Evolutionary conservation across 192 early-diverging fungal species (phyloP).

Genomic region (Linnemannia hyalina): DNA sequence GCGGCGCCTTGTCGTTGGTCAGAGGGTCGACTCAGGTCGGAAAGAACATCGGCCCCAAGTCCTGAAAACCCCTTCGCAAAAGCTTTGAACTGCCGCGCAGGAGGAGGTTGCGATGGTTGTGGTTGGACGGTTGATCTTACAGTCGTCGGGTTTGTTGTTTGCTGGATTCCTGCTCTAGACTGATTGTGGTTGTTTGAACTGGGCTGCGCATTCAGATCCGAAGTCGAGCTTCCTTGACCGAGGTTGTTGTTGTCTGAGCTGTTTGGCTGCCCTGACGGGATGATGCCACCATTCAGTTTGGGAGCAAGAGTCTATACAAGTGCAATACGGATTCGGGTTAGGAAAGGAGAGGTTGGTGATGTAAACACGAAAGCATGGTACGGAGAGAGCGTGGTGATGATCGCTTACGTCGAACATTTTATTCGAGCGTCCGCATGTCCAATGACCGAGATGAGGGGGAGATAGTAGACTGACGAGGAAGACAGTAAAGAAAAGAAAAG

Average conservation of each 20-base stretch:
- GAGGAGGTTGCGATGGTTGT: background rate
- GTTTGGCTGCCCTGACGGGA: constrained; percentile 9
- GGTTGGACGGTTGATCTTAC: background rate
- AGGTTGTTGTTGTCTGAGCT: background rate
- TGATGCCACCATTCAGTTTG: constrained; percentile 36
- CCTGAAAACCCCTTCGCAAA: constrained; percentile 19
- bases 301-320: constrained; percentile 9
- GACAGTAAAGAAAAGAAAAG: background rate
- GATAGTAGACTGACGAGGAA: background rate
- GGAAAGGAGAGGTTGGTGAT: background rate
- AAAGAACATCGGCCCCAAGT: background rate
- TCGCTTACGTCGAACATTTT: constrained; percentile 25
- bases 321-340: background rate
- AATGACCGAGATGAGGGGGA: background rate
- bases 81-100: constrained; percentile 14
- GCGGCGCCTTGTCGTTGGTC: background rate
- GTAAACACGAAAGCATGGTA: background rate
- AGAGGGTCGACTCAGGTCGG: background rate
- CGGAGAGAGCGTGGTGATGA: background rate
- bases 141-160: background rate
- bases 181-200: background rate
- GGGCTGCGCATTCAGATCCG: background rate
- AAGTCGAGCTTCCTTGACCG: background rate
- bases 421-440: constrained; percentile 21
- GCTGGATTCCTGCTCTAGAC: background rate